Evolutionary conservation across 2,329 filamentous ascomycete genomes (phyloP).

Genomic region (Fusarium luffae): DNA sequence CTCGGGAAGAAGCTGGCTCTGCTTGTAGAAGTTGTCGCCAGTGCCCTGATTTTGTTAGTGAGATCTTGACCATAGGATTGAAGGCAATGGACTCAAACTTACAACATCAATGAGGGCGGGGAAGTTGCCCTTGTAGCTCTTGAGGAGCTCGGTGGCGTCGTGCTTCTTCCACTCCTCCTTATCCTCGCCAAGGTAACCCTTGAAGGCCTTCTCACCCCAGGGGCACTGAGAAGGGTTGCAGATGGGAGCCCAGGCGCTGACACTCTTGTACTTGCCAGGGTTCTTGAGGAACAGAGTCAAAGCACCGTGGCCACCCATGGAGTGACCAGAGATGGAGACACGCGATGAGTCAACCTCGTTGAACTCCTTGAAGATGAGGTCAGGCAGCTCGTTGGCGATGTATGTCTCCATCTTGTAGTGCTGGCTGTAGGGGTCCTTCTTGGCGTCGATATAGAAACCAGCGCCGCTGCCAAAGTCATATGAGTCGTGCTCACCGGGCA

Average conservation of each 20-base stretch:
- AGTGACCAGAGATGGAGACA: conserved; percentile 91
- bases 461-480: conserved; percentile 95
- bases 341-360: conserved; percentile 73
- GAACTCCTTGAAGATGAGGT: conserved; percentile 77
- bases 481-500: conserved; percentile 84
- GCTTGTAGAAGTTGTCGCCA: conserved; percentile 96
- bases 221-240: conserved; percentile 85
- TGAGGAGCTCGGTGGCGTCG: conserved; percentile 91
- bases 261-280: conserved; percentile 87
- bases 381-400: conserved; percentile 87
- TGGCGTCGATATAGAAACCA: conserved; percentile 94
- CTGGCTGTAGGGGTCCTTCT: conserved; percentile 74
- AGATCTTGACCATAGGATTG: background rate
- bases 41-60: conserved; percentile 70
- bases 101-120: conserved; percentile 90
- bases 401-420: conserved; percentile 97
- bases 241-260: conserved; percentile 92
- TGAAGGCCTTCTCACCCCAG: conserved; percentile 97
- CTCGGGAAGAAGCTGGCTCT: conserved; percentile 91
- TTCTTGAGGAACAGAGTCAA: conserved; percentile 92
- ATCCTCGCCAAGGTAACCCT: conserved; percentile 85
- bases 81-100: conserved; percentile 50
- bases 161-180: conserved; percentile 85
- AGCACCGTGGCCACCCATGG: conserved; percentile 97
- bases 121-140: conserved; percentile 75